Evolutionary conservation across 768 basidiomycete species (phyloP).

Genomic region (Coprinopsis sp.): DNA sequence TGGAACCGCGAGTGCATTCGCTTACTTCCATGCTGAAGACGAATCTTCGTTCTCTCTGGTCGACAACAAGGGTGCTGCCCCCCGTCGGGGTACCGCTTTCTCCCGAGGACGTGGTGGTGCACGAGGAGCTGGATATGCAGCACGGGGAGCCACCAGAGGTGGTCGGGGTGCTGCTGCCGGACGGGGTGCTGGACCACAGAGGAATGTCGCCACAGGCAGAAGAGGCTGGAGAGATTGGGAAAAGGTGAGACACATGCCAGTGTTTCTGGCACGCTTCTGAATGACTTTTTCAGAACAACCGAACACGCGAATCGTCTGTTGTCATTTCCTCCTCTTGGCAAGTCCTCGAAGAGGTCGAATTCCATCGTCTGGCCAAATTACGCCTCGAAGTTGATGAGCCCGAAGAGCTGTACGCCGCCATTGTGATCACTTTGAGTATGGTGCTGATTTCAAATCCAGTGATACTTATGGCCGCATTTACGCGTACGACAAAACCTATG

Average conservation of each 20-base stretch:
- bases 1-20: conserved; percentile 85
- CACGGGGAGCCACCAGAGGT: conserved; percentile 43
- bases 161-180: conserved; percentile 43
- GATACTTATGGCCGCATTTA: conserved; percentile 87
- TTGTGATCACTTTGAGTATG: conserved; percentile 1
- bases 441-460: conserved; percentile 33
- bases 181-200: conserved; percentile 37
- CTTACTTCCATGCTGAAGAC: conserved; percentile 97
- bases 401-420: conserved; percentile 73
- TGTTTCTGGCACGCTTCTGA: not conserved
- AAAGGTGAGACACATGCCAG: conserved; percentile 49
- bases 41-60: conserved; percentile 96
- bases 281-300: conserved; percentile 51
- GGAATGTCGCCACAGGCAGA: conserved; percentile 41
- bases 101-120: conserved; percentile 51
- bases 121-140: conserved; percentile 42
- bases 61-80: conserved; percentile 73
- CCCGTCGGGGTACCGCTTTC: conserved; percentile 67
- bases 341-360: conserved; percentile 97
- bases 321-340: conserved; percentile 88
- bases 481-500: conserved; percentile 91
- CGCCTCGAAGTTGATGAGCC: conserved; percentile 92
- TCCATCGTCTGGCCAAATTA: conserved; percentile 85
- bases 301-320: conserved; percentile 88
- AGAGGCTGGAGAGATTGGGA: conserved; percentile 93